A percentile compares a stretch with the other conserved stretches of the same genome.
Evolutionary conservation across 345 rosid genomes (phyloP).

Genomic region (Stellera chamaejasme): DNA sequence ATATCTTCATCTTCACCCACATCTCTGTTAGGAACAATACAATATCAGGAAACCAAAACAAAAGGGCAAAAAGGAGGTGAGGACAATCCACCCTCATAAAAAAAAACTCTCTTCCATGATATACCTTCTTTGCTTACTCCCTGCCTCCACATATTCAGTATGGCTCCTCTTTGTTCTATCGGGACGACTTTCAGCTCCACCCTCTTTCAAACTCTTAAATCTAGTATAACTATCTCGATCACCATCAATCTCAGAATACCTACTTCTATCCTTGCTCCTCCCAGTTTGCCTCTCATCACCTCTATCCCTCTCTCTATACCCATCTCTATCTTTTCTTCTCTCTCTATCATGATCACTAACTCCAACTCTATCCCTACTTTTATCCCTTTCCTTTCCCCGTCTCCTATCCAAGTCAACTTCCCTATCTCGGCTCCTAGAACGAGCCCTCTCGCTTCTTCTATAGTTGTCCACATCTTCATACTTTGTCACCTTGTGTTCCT

Average conservation of each 20-base stretch:
- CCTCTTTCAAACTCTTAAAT: slow-evolving; percentile 23
- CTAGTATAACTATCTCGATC: slow-evolving; percentile 24
- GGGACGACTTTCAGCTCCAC: slow-evolving; percentile 16
- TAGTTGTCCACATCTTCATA: slow-evolving; percentile 33
- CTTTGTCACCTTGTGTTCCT: slow-evolving; percentile 37
- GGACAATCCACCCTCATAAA: slow-evolving; percentile 1
- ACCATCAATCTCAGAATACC: slow-evolving; percentile 29
- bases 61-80: slow-evolving; percentile 1
- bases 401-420: slow-evolving; percentile 33
- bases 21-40: slow-evolving; percentile 16
- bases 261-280: slow-evolving; percentile 33
- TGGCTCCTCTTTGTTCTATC: slow-evolving; percentile 25
- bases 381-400: slow-evolving; percentile 34
- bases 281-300: slow-evolving; percentile 32
- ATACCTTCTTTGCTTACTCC: slow-evolving; percentile 40
- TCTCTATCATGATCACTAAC: slow-evolving; percentile 29
- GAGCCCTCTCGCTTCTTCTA: slow-evolving; percentile 33
- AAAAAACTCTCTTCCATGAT: neutral
- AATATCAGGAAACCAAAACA: slow-evolving; percentile 18
- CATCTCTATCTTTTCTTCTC: slow-evolving; percentile 22
- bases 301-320: slow-evolving; percentile 14
- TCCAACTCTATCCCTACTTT: slow-evolving; percentile 27
- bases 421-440: slow-evolving; percentile 31
- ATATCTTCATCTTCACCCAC: slow-evolving; percentile 49
- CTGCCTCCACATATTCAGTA: slow-evolving; percentile 25